Evolutionary conservation across 2,329 filamentous ascomycete species (phyloP), one percentile per base, ranked within the genome.

Genomic region (Colletotrichum chlorophyti): DNA sequence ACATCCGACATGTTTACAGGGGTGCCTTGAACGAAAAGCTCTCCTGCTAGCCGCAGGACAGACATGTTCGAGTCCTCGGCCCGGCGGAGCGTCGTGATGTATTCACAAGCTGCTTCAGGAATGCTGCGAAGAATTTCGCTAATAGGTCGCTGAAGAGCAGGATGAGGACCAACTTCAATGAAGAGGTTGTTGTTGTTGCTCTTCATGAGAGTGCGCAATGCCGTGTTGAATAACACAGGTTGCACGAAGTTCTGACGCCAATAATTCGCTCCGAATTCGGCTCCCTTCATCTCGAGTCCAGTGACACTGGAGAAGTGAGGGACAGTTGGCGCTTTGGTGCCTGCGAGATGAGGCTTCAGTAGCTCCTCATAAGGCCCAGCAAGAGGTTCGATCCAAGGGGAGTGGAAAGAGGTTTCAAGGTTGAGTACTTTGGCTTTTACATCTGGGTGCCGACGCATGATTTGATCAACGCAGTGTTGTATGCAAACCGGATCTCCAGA

Each of bases 31-130:
- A 70, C 67, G 60, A 80, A 81, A 2, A 84, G 66, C 0, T 68
- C 71, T 0, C 72, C 76, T 1, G 78, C 79, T 1, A 79, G 68
- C 23, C 80, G 76, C 17, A 79, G 66, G 2, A 76, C 73, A 0
- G 74, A 73, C 14, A 77, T 72, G 2, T 79, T 78, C 2, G 78
- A 77, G 42, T 82, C 72, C 47, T 82, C 78, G 11, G 81, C 79
- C 23, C 83, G 79, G 3, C 81, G 65, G 2, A 90, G 77, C 0
- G 73, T 71, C 0, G 78, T 73, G 9, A 71, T 68, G 55, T 82
- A 82, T 2, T 73, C 70, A 38, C 41, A 58, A 1, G 47, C 12
- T 8, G 49, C 49, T 12, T 47, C 34, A 9, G 54, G 54, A 3
- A 53, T 38, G 21, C 49, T 68, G 60, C 79, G 79, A 14, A 81